phyloP scores from a whole-genome alignment of 1,284 basidiomycete genomes.

The Exobasidium rhododendri region DNA sequence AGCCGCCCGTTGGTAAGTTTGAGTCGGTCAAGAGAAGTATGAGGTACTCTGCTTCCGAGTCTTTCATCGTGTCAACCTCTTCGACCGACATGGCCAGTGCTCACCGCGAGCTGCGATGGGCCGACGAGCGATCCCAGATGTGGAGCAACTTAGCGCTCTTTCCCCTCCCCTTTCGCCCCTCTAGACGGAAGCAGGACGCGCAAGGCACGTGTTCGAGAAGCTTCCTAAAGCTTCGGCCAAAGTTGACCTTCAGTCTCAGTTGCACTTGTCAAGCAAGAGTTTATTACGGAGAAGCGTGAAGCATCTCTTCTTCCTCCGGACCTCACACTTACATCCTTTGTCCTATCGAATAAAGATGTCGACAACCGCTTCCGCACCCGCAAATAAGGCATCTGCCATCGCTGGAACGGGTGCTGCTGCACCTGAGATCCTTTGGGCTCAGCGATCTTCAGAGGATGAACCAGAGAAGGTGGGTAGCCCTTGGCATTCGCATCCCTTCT shows the following conservation, averaged over 20 bases:
- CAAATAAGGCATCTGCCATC: constrained; percentile 14
- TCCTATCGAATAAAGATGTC: constrained; percentile 11
- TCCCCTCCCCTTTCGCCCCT: too few relatives aligned
- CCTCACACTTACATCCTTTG: neutral
- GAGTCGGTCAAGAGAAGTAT: constrained; percentile 47
- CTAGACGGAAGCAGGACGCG: too few relatives aligned
- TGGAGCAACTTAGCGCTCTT: too few relatives aligned
- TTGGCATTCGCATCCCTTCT: neutral
- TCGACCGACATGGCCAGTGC: too few relatives aligned
- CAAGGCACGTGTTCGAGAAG: neutral
- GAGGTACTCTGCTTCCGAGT: constrained; percentile 36
- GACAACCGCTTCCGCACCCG: constrained; percentile 18
- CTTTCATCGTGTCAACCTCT: too few relatives aligned
- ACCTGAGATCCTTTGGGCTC: constrained; percentile 54
- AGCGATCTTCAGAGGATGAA: constrained; percentile 46
- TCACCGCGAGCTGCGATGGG: too few relatives aligned
- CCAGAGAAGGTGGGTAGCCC: constrained; percentile 37
- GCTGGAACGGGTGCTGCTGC: constrained; percentile 21
- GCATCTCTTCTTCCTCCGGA: too few relatives aligned
- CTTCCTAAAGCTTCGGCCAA: neutral
- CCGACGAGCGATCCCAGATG: too few relatives aligned
- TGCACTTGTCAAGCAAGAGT: neutral
- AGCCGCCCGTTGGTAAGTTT: constrained; percentile 63
- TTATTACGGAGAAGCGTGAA: too few relatives aligned
- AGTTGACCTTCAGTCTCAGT: neutral